Evolutionary conservation across 2,329 filamentous ascomycete species (phyloP), one percentile per base, ranked within the genome.

Genomic region (Diaporthe citriasiana): DNA sequence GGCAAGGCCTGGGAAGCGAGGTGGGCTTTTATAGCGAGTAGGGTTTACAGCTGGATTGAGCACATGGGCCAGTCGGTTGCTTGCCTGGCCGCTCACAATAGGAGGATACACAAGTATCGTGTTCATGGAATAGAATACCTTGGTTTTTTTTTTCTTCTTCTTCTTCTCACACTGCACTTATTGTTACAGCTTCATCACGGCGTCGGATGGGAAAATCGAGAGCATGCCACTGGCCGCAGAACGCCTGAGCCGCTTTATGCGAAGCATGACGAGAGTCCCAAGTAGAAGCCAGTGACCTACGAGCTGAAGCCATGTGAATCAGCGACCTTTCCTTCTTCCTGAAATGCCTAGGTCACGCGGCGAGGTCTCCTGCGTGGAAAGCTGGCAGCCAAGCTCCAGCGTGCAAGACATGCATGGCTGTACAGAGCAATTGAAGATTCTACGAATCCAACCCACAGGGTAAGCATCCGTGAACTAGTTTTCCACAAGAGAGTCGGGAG

Each of bases 81-180:
- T 63, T 63, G 57, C 57, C 25, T 38, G 30, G 33, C 33, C 22
- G 40, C 27, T 45, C 15, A 30, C 57, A 63, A 45, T 63, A 63
- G 57, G 57, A 13, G 30, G 57, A 38, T 45, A 45, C 57, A 63
- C 25, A 30, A 63, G 57, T 63, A 63, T 63, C 57, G 15, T 63
- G 35, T 63, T 63, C 57, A 19, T 47, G 59, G 40, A 63, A 63
- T 63, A 63, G 59, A 63, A 47, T 63, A 63, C 25, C 59, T 47
- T 33, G 15, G 9, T 30, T 63, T 47, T 45, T 51, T 27, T 51
- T 9, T 27, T 63, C 19, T 22, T 33, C 4, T 33, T 51, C 10
- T 13, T 63, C 27, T 22, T 33, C 8, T 33, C 40, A n/a, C n/a
- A 22, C 19, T 35, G 30, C 17, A 7, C 30, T 47, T 3, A 3